phyloP scores from a whole-genome alignment of 2,329 filamentous ascomycete genomes.

The Rhytidhysteron rufulum region DNA sequence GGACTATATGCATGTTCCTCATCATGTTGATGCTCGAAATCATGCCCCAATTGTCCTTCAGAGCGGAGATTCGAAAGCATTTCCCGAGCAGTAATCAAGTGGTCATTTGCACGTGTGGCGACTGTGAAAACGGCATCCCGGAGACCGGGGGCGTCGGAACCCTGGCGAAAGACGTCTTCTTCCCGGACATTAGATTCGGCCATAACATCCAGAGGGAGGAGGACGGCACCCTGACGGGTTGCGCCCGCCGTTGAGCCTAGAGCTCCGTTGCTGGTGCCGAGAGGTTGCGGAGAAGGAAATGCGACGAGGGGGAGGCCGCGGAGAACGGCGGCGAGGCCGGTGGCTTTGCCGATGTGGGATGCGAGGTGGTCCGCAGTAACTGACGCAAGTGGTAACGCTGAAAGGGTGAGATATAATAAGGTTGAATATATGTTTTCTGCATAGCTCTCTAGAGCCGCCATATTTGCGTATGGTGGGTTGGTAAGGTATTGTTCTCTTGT shows the following conservation, averaged over 20 bases:
- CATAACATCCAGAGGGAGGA: slow-evolving; percentile 88
- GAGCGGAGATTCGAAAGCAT: slow-evolving; percentile 79
- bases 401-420: slow-evolving; percentile 81
- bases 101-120: slow-evolving; percentile 90
- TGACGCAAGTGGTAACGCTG: slow-evolving; percentile 72
- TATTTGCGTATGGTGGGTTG: slow-evolving; percentile 72
- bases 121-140: slow-evolving; percentile 89
- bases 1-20: slow-evolving; percentile 57
- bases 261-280: slow-evolving; percentile 39
- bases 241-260: slow-evolving; percentile 43
- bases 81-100: slow-evolving; percentile 87
- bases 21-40: slow-evolving; percentile 82
- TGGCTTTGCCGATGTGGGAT: slow-evolving; percentile 91
- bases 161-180: slow-evolving; percentile 82
- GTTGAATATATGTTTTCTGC: slow-evolving; percentile 94
- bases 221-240: slow-evolving; percentile 60
- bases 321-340: slow-evolving; percentile 81
- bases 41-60: slow-evolving; percentile 73
- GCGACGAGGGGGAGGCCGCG: slow-evolving; percentile 85
- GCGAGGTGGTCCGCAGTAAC: slow-evolving; percentile 88
- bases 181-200: slow-evolving; percentile 75
- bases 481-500: slow-evolving; percentile 79
- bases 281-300: slow-evolving; percentile 62
- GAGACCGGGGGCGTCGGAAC: slow-evolving; percentile 72
- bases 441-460: slow-evolving; percentile 77